Percentiles rank a stretch among this genome's conserved stretches.
Conservation (phyloP, 208 protist species). For the Polymyxa betae region DNA sequence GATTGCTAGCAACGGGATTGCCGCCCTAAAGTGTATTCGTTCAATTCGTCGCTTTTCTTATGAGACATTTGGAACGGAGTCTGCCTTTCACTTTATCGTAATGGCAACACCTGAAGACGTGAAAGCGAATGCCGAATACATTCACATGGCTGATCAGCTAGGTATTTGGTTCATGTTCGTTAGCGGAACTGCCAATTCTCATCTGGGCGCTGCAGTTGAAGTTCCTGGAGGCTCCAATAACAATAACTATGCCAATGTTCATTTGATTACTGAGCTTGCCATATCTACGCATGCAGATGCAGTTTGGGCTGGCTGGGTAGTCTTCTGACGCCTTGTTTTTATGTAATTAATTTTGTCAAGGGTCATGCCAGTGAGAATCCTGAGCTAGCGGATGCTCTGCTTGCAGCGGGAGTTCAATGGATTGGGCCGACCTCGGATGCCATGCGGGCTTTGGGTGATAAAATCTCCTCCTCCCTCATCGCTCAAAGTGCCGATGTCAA, state of each 20-base stretch:
- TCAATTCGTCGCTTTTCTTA: conserved; percentile 94
- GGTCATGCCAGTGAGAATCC: conserved; percentile 98
- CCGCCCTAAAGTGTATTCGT: conserved; percentile 95
- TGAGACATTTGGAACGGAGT: conserved; percentile 87
- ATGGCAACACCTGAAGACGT: conserved; percentile 98
- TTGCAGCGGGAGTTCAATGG: conserved; percentile 71
- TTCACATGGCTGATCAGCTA: conserved; percentile 90
- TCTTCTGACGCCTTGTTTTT: neutral
- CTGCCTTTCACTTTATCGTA: conserved; percentile 90
- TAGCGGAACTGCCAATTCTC: neutral
- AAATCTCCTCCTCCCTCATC: conserved; percentile 95
- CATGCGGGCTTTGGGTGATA: conserved; percentile 93
- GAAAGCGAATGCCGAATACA: conserved; percentile 91
- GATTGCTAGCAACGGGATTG: conserved; percentile 97
- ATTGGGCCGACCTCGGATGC: conserved; percentile 74
- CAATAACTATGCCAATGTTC: conserved; percentile 98
- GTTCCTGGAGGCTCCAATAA: conserved; percentile 93
- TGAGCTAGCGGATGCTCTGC: conserved; percentile 81
- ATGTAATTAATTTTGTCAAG: neutral
- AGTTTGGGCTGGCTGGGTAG: conserved; percentile 93
- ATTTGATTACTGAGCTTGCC: conserved; percentile 95
- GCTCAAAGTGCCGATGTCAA: conserved; percentile 85
- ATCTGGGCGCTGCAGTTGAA: conserved; percentile 65
- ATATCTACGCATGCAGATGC: conserved; percentile 81
- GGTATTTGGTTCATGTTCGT: neutral